Evolutionary conservation across 768 basidiomycete genomes (phyloP).

Genomic region (Rhodotorula graminis): DNA sequence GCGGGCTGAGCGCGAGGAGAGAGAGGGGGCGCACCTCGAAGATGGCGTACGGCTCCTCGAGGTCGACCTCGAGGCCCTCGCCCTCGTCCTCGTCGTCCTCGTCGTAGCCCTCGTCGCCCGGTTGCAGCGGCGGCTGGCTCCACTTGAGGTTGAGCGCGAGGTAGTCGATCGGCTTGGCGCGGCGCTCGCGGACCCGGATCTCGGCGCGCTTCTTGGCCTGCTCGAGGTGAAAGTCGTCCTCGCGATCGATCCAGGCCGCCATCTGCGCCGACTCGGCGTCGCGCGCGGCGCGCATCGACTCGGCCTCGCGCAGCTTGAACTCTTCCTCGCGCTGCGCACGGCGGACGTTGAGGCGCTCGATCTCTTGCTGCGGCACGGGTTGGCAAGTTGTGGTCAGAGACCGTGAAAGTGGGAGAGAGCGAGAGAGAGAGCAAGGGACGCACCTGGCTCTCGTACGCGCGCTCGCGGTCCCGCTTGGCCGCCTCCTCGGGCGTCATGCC

Average conservation of each 20-base stretch:
- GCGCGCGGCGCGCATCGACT: conserved; percentile 80
- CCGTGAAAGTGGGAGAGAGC: no score
- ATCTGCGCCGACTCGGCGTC: conserved; percentile 92
- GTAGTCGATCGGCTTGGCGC: conserved; percentile 98
- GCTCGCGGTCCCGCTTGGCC: conserved; percentile 68
- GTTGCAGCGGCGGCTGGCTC: conserved; percentile 55
- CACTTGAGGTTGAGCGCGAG: conserved; percentile 92
- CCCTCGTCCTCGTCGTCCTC: conserved; percentile 71
- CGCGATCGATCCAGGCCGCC: conserved; percentile 96
- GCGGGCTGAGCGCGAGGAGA: neutral
- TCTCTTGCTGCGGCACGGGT: conserved; percentile 64
- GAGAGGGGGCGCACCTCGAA: conserved; percentile 66
- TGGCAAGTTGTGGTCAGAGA: no score
- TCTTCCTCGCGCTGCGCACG: conserved; percentile 91
- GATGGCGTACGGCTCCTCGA: conserved; percentile 97
- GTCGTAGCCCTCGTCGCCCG: conserved; percentile 51
- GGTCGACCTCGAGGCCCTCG: conserved; percentile 88
- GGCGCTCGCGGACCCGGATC: conserved; percentile 89
- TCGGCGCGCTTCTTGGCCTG: conserved; percentile 85
- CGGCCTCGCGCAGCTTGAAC: conserved; percentile 79
- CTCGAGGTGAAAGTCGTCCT: conserved; percentile 93
- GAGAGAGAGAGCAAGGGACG: neutral
- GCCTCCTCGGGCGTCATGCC: conserved; percentile 75
- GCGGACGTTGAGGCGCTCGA: conserved; percentile 81
- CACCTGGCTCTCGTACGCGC: conserved; percentile 77